These are phyloP conservation scores for Purshia tridentata DNA, from an alignment of 306 rosid genomes.

Conservation along the genomic window DNA sequence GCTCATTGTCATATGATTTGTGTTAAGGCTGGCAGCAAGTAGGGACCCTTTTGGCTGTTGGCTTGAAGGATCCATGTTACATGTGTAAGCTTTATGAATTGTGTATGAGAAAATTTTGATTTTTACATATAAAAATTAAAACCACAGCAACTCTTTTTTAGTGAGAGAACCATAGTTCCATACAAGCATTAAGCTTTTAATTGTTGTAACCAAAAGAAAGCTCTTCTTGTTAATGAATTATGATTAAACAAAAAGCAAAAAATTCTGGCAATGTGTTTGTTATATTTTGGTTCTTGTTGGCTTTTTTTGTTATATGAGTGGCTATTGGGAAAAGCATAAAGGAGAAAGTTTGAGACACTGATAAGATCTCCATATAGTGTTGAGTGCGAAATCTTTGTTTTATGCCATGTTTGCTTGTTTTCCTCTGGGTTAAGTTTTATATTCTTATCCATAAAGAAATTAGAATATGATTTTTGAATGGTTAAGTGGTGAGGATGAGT, in stretches of 20 bases:
- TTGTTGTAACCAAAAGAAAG: neutral
- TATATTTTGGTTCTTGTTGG: neutral
- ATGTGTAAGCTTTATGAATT: conserved; percentile 22
- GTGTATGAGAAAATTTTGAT: no score
- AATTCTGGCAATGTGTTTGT: neutral
- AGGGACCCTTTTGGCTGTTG: conserved; percentile 32
- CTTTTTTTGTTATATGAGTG: conserved; percentile 23
- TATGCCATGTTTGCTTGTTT: conserved; percentile 26
- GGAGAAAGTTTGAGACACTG: conserved; percentile 15
- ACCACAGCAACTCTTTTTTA: no score
- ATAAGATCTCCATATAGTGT: conserved; percentile 28
- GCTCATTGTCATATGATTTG: conserved; percentile 2
- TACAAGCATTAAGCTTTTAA: neutral
- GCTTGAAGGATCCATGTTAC: conserved; percentile 26
- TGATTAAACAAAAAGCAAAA: neutral
- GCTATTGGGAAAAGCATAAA: conserved; percentile 35
- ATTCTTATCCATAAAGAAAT: conserved; percentile 23
- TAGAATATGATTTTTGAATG: conserved; percentile 22
- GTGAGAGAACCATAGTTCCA: no score
- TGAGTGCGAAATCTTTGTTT: conserved; percentile 61
- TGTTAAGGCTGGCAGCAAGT: conserved; percentile 12
- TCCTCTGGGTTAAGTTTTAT: neutral
- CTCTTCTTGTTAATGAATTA: neutral
- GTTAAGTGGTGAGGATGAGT: conserved; percentile 42
- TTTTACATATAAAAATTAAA: no score